These are phyloP conservation scores for Angomonas desouzai DNA, from an alignment of 208 protist species.

Conservation along the genomic window DNA sequence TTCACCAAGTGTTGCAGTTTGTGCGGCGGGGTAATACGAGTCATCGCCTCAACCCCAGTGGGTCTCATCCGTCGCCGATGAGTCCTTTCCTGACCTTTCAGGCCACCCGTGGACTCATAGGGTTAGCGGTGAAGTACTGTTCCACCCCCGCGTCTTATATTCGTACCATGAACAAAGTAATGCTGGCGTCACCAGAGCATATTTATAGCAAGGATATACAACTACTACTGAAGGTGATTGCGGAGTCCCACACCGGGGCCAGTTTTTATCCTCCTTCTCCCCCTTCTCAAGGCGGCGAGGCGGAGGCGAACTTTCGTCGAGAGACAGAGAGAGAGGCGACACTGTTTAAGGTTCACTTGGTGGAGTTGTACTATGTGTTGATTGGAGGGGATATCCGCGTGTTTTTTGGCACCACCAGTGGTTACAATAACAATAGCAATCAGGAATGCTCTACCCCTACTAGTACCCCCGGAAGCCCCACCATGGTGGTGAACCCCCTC, in stretches of 20 bases:
- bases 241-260: background rate
- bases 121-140: background rate
- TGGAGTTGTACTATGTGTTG: conserved; percentile 8
- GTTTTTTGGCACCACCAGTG: background rate
- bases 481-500: background rate
- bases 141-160: background rate
- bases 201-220: conserved; percentile 5
- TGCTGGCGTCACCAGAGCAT: conserved; percentile 2
- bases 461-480: background rate
- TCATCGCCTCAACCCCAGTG: background rate
- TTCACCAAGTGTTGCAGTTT: conserved; percentile 6
- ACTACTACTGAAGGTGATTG: conserved; percentile 2
- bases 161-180: background rate
- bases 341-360: background rate
- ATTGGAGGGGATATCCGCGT: conserved; percentile 6
- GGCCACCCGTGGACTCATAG: background rate
- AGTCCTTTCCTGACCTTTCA: background rate
- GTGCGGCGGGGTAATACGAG: background rate
- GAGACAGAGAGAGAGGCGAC: background rate
- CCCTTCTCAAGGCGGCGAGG: no score
- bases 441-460: background rate
- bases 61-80: background rate
- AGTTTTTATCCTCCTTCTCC: background rate
- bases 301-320: no score
- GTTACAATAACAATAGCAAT: background rate